A percentile compares a stretch with the other conserved stretches of the same genome.
Evolutionary conservation across 2,329 filamentous ascomycete genomes (phyloP).

Genomic region (Aspergillus terreus): DNA sequence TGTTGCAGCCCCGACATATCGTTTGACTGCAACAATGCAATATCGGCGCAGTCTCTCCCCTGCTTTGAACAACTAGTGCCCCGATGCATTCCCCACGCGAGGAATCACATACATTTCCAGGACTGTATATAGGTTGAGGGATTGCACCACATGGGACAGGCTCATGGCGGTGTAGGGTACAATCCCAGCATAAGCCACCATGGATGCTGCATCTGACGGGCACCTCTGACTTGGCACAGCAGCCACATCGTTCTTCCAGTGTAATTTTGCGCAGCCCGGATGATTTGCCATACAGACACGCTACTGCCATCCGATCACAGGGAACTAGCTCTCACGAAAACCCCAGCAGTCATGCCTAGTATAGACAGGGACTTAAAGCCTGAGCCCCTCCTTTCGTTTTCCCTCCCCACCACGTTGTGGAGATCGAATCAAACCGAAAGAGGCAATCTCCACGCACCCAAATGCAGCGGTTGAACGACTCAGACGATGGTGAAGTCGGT

Average conservation of each 20-base stretch:
- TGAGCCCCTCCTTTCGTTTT: not conserved
- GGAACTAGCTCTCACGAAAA: not conserved
- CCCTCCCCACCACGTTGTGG: not conserved
- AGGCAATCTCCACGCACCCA: not conserved
- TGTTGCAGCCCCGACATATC: no score
- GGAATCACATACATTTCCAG: no score
- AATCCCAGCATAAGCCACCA: not conserved
- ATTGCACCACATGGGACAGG: no score
- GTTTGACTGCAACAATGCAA: no score
- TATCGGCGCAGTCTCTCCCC: no score
- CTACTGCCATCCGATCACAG: constrained; percentile 5
- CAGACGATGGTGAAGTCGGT: not conserved
- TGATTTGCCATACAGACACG: constrained; percentile 18
- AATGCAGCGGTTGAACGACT: not conserved
- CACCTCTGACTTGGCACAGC: not conserved
- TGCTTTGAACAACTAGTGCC: no score
- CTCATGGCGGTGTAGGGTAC: no score
- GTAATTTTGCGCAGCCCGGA: constrained; percentile 4
- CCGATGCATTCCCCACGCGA: no score
- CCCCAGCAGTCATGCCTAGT: no score
- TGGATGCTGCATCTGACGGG: constrained; percentile 8
- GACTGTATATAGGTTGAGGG: no score
- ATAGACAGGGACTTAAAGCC: not conserved
- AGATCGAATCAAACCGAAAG: not conserved
- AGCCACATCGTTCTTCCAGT: not conserved